Base-by-base conservation (phyloP, 352 stramenopile species). In the Nothophytophthora sp. region DNA sequence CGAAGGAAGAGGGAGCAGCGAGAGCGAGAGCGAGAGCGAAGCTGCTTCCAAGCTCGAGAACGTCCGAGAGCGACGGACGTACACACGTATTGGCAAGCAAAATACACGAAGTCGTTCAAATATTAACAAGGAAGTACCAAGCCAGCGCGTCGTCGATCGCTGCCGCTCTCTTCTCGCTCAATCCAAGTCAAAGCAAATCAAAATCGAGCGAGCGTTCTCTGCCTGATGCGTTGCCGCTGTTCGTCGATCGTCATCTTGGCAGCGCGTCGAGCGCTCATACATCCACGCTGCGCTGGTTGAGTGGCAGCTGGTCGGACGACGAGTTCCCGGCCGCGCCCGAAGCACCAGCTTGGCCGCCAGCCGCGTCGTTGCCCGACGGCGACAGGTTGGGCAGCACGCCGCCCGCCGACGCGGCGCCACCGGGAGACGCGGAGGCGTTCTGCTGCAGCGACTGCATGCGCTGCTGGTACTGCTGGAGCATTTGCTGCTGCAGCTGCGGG, bases 381-480 rank as follows among this genome's bases (percentile, higher is more conserved):
- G 78, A 76, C 43, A 81, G 34, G 29, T 71, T 73, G 7, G 55
- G 60, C 42, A 78, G 45, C 5, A 60, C 60, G 24, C 62, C 63
- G 27, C 64, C 63, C 33, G 56, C 39, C 2, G 58, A 50, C 7
- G 53, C 42, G 9, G 38, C 27, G 1, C 43, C 58, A 43, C 35
- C 51, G 15, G 34, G 29, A 40, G 20, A 42, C 10, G 28, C 42
- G 2, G 53, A 32, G 32, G 45, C 40, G 18, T 45, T 66, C 36
- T 81, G 70, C 56, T 91, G 80, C 64, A 85, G 73, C 16, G 68
- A 63, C 59, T 86, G 73, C 72, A 94, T 86, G 29, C 68, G 76
- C 60, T 94, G 81, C 60, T 95, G 85, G 69, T 94, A 95, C 60
- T 95, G 85, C 68, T 95, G 85, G 13, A 95, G 60, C 79, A 95